Evolutionary conservation across 441 rosid species (phyloP), one percentile per base, ranked within the genome.

Genomic region (Croton setiger): DNA sequence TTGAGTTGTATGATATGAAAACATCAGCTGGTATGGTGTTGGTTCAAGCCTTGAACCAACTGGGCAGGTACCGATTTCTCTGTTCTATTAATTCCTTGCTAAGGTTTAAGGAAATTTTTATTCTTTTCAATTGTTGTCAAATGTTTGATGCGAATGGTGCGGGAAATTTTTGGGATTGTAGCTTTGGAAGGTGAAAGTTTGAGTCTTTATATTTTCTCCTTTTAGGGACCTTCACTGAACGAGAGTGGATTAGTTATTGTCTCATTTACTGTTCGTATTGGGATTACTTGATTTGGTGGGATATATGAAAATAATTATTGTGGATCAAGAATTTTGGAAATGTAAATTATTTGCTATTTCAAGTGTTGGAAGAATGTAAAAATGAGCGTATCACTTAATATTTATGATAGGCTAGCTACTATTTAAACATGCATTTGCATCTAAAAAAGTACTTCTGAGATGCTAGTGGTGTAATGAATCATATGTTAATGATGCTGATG

Each of bases 21-120:
- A 88, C 77, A 74, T 84, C 96, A 35, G 81, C 87, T 72, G 96
- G 92, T 13, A 88, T 91, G 96, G 95, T 89, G 67, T 81, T 87
- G 66, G 88, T 91, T 74, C 98, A 93, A 81, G 86, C 97, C 49
- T 75, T 89, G 84, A 83, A 83, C 58, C 84, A 83, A 70, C 74
- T 87, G 62, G 83, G 83, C 74, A 84, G 93, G 97, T 88, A 70
- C 18, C 48, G 13, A 41, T 39, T 37, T 21, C 15, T 8, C 23
- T 4, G 12, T 64, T 45, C 4, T 53, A 5, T 5, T 36, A 27
- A 14, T 51, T 58, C 52, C 54, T 36, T 58, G 20, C 12, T 37
- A 31, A 1, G 31, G 31, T 27, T 27, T 41, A 4, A 37, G 37
- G 5, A 49, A 53, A 43, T 27, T 21, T 48, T 18, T 33, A 12